Evolutionary conservation across 2,329 filamentous ascomycete species (phyloP), one percentile per base, ranked within the genome.

Genomic region (Aphanocladium album): DNA sequence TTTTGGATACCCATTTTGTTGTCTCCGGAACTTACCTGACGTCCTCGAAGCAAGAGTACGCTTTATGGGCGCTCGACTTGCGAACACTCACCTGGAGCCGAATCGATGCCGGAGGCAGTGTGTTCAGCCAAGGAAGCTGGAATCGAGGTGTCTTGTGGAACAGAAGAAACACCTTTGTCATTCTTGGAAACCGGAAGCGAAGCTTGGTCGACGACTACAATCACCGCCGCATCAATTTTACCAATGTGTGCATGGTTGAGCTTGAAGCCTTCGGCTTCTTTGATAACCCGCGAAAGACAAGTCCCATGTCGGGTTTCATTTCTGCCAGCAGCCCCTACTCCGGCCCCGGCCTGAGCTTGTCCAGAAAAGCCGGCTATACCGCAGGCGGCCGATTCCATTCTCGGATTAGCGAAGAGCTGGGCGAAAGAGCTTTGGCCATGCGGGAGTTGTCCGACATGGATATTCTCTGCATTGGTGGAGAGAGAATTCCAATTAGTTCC

Each of bases 141-240:
- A 99, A 99, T 71, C 84, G 95, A 61, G 95, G 95, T 45, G 85
- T 99, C 33, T 75, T 99, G 8, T 99, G 95, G 95, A 90, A 90
- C 69, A 85, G 93, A 47, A 85, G 95, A 64, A 99, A 97, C 71
- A 91, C 91, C 0, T 99, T 98, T 76, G 92, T 98, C 37, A 93
- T 99, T 64, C 81, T 99, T 41, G 95, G 95, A 51, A 96, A 97
- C 73, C 86, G 95, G 41, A 96, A 96, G 74, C 83, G 95, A 64
- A 97, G 90, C 67, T 81, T 99, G 35, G 93, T 98, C 0, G 93
- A 99, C 67, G 95, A 99, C 73, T 99, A 99, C 75, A 98, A 98
- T 71, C 95, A 98, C 70, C 89, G 95, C 12, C 89, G 95, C 27
- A 96, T 99, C 75, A 99, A 99, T 74, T 99, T 98, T 72, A 90